Percentiles rank a stretch among this genome's conserved stretches.
These are phyloP conservation scores for Melampsora larici-populina DNA, from an alignment of 1,284 basidiomycete species.

Conservation along the genomic window DNA sequence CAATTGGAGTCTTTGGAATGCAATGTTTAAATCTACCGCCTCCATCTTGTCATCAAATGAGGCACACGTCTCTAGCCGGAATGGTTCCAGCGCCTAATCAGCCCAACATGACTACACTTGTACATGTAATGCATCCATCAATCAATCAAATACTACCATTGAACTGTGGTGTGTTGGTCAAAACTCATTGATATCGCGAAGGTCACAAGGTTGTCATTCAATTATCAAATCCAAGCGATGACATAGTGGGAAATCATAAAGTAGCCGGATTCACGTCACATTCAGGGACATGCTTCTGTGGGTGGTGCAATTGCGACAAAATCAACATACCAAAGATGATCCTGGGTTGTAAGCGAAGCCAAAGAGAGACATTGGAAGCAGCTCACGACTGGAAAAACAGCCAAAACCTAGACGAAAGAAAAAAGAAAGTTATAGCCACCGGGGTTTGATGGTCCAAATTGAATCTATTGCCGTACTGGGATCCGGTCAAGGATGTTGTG, in stretches of 20 bases:
- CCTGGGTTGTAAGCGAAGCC: not conserved
- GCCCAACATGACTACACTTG: not conserved
- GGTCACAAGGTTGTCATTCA: not conserved
- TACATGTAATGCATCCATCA: not conserved
- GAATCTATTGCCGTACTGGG: not conserved
- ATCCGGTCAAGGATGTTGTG: not conserved
- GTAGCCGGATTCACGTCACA: not conserved
- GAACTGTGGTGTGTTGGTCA: not conserved
- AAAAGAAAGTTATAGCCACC: not conserved
- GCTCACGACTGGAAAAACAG: not conserved
- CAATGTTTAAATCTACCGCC: not conserved
- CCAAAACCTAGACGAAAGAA: not conserved
- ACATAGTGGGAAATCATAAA: not conserved
- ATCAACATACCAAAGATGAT: not conserved
- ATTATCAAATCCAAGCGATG: not conserved
- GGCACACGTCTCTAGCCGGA: not conserved
- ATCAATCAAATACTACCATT: not conserved
- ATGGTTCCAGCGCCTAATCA: too few relatives aligned
- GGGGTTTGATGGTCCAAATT: not conserved
- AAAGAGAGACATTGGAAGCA: too few relatives aligned
- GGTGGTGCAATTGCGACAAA: not conserved
- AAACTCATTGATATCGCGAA: not conserved
- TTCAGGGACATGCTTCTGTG: not conserved
- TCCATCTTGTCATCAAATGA: not conserved
- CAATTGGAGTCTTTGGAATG: not conserved